Evolutionary conservation across 2,329 filamentous ascomycete species (phyloP), one percentile per base, ranked within the genome.

Genomic region (Sporothrix mexicana): DNA sequence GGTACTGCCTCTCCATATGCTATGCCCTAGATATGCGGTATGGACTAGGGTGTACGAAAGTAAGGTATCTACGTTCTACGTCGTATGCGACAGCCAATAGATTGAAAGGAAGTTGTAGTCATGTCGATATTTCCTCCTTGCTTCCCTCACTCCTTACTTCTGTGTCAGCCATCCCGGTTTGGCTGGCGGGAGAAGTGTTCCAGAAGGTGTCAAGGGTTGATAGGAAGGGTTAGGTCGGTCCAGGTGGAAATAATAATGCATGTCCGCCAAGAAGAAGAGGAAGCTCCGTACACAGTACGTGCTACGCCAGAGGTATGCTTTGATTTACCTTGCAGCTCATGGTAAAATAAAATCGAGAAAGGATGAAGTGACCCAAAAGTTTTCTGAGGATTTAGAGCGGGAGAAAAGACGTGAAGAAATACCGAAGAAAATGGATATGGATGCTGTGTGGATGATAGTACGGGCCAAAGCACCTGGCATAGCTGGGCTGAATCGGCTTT

Each of bases 111-210:
- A 13, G 23, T 36, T 15, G 25, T 15, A 59, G 55, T 59, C 36
- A 13, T 23, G 20, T 55, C 51, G 8, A 10, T 12, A 23, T 55
- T 55, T 3, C 20, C 20, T 23, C 51, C n/a, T 55, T 55, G 51
- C 20, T 53, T 10, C 51, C 51, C 51, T 23, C 8, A 20, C 17
- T 6, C n/a, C 59, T 43, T 43, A 30, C 17, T 64, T 10, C 45
- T 64, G 61, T 45, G 41, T 25, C 61, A 62, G 30, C 57, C 57
- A 43, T 3, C 61, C 61, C 41, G 17, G 66, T 12, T 53, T 53
- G 69, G 12, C 55, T 64, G 43, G 45, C 9, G 69, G 45, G 23
- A 53, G 68, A 70, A 59, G 41, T 61, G 55, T 61, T 70, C 68
- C 55, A 70, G 68, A 70, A 51, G 43, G 41, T 43, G 17, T 57